Conservation (phyloP, 306 rosid species). For the Quercus robur region DNA sequence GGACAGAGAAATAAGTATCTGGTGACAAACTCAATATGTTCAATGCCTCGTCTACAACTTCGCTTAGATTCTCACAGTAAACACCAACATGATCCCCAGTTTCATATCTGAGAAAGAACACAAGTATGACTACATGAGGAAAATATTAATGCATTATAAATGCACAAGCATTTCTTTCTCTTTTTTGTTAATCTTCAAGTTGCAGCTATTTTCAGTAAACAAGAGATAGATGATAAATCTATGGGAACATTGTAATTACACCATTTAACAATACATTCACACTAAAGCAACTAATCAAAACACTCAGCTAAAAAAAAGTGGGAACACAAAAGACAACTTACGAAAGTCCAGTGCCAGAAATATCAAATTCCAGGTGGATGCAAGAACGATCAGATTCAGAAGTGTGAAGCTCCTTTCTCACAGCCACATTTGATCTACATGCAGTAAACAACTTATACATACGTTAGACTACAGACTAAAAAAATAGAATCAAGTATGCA, state of each 20-base stretch:
- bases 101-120: slow-evolving; percentile 65
- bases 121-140: slow-evolving; percentile 2
- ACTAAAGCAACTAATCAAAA: not conserved
- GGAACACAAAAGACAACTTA: slow-evolving; percentile 33
- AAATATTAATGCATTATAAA: slow-evolving; percentile 12
- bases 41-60: slow-evolving; percentile 75
- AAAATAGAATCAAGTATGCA: slow-evolving; percentile 7
- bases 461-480: slow-evolving; percentile 25
- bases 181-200: slow-evolving; percentile 10
- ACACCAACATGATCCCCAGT: slow-evolving; percentile 99
- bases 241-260: not conserved
- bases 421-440: slow-evolving; percentile 90
- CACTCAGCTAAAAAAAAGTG: not conserved
- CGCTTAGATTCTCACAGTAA: slow-evolving; percentile 83
- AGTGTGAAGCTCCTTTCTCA: slow-evolving; percentile 84
- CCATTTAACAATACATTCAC: not conserved
- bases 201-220: not conserved
- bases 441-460: slow-evolving; percentile 14
- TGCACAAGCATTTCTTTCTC: not conserved
- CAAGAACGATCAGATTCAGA: slow-evolving; percentile 91
- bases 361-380: slow-evolving; percentile 91
- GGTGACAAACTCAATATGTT: slow-evolving; percentile 68
- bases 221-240: not conserved
- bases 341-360: slow-evolving; percentile 72
- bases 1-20: slow-evolving; percentile 76